A percentile compares a stretch with the other conserved stretches of the same genome.
Evolutionary conservation across 2,329 filamentous ascomycete species (phyloP).

Genomic region (Aspergillus candidus): DNA sequence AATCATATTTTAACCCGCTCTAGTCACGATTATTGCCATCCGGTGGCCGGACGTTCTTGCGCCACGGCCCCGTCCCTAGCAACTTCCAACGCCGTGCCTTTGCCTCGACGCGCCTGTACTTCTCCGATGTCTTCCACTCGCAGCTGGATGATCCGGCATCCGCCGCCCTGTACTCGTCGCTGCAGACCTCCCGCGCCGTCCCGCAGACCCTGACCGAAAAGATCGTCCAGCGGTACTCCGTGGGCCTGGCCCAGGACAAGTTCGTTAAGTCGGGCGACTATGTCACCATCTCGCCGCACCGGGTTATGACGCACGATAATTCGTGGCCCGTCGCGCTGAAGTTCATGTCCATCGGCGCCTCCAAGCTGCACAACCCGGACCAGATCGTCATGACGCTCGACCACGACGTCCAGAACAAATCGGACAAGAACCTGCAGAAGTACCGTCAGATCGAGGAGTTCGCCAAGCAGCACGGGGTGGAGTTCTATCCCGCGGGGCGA

Average conservation of each 20-base stretch:
- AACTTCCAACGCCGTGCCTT: conserved; percentile 24
- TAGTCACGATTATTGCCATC: too few relatives aligned
- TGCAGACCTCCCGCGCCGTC: conserved; percentile 49
- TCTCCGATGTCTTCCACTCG: conserved; percentile 56
- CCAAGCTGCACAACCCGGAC: conserved; percentile 61
- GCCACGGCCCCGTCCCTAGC: conserved; percentile 16
- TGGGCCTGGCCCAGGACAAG: conserved; percentile 71
- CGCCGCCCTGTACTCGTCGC: conserved; percentile 68
- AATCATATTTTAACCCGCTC: too few relatives aligned
- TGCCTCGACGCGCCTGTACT: conserved; percentile 22
- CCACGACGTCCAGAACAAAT: conserved; percentile 83
- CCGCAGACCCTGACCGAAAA: conserved; percentile 87
- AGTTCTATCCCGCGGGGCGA: conserved; percentile 68
- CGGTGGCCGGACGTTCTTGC: conserved; percentile 11
- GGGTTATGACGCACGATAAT: conserved; percentile 85
- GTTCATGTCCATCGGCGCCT: conserved; percentile 76
- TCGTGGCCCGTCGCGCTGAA: conserved; percentile 69
- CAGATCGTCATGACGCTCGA: conserved; percentile 82
- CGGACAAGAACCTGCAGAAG: conserved; percentile 71
- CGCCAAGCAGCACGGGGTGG: conserved; percentile 67
- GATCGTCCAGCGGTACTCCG: conserved; percentile 76
- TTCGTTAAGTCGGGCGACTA: conserved; percentile 75
- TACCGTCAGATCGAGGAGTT: conserved; percentile 78
- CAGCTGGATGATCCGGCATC: conserved; percentile 56
- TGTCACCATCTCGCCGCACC: conserved; percentile 64